Percentiles rank a stretch among this genome's conserved stretches.
Conservation (phyloP, 495 filamentous ascomycete species). For the Xylaria telfairii region DNA sequence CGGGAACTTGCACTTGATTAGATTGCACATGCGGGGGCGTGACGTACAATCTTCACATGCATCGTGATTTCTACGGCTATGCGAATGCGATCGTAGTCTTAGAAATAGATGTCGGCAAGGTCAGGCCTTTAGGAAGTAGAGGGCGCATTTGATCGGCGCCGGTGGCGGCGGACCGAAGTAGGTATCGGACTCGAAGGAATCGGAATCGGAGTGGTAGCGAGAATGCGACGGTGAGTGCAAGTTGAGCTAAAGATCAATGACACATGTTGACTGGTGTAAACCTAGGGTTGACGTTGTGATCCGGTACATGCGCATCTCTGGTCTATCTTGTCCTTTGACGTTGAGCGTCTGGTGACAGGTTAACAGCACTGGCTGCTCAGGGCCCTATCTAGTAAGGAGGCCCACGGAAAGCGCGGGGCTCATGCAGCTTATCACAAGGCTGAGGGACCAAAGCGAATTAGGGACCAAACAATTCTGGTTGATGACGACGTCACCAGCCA, state of each 20-base stretch:
- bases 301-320: not conserved
- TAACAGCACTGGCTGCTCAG: not conserved
- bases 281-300: not conserved
- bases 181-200: constrained; percentile 9
- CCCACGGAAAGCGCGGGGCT: constrained; percentile 21
- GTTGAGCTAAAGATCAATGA: not conserved
- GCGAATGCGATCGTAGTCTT: not conserved
- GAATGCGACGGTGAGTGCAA: not conserved
- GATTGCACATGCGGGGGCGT: constrained; percentile 2
- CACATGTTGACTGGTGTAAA: not conserved
- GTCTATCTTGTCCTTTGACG: not conserved
- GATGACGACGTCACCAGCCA: constrained; percentile 28
- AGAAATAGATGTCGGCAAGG: not conserved
- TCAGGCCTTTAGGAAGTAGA: constrained; percentile 13
- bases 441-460: constrained; percentile 11
- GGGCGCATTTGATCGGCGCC: constrained; percentile 17
- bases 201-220: not conserved
- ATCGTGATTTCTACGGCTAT: constrained; percentile 11
- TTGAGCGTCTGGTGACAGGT: not conserved
- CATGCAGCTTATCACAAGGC: constrained; percentile 20
- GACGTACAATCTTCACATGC: constrained; percentile 23
- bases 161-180: constrained; percentile 11
- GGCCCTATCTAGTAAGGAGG: not conserved
- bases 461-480: not conserved
- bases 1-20: not conserved